Percentiles rank a stretch among this genome's conserved stretches.
Evolutionary conservation across 1,284 basidiomycete species (phyloP).

Genomic region (Neolentinus lepideus): DNA sequence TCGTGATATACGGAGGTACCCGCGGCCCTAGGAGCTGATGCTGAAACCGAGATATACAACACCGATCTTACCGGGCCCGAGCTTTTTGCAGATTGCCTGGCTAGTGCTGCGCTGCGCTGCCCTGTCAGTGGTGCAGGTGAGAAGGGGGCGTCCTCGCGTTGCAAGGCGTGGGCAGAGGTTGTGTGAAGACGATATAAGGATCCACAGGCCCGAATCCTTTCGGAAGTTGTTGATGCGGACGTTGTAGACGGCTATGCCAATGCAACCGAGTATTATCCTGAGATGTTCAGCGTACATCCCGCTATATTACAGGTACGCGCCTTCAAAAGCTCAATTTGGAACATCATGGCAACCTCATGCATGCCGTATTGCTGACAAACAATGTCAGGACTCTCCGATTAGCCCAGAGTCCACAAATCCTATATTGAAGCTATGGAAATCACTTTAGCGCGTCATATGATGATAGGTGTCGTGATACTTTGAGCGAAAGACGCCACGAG

Average conservation of each 20-base stretch:
- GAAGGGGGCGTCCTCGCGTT: neutral
- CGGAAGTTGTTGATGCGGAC: neutral
- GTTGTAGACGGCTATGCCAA: neutral
- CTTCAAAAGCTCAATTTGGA: neutral
- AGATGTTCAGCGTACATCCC: neutral
- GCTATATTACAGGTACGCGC: neutral
- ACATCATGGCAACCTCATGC: neutral
- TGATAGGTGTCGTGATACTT: no score
- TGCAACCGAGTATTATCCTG: neutral
- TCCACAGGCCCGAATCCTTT: neutral
- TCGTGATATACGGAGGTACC: neutral
- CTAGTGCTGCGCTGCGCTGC: neutral
- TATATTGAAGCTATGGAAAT: neutral
- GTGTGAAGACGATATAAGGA: neutral
- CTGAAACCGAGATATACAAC: neutral
- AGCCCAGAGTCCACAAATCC: no score
- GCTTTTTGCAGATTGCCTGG: neutral
- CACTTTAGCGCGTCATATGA: neutral
- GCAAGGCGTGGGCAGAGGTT: neutral
- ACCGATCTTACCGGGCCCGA: constrained; percentile 1
- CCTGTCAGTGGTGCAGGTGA: no score
- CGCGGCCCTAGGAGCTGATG: neutral
- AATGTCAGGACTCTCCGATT: neutral
- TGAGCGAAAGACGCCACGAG: no score
- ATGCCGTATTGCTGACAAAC: neutral